Evolutionary conservation across 225 moss, liverwort and hornwort species (phyloP), one percentile per base, ranked within the genome.

Genomic region (Bryum argenteum): DNA sequence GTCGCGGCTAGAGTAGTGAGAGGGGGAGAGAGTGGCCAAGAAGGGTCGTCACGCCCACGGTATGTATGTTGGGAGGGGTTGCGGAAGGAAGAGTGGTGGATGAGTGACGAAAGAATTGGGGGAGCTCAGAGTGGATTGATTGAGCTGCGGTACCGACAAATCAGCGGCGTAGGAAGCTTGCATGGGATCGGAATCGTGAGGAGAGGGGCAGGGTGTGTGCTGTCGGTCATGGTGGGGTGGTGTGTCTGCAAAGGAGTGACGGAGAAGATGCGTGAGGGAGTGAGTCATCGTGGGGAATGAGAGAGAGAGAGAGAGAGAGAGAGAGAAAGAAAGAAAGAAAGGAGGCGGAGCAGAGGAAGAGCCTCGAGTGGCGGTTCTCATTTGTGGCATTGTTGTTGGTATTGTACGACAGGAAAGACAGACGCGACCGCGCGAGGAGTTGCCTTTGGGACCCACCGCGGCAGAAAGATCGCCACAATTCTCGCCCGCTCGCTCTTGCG

Each of bases 381-480:
- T 71, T 44, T 78, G 79, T 79, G 71, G 74, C 69, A 47, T 72
- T 73, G 65, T 51, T 75, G 66, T 64, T 48, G 48, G 15, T 48
- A 17, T 48, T 15, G 83, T 80, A 84, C 83, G 74, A 84, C 83
- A 84, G 83, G 83, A 77, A 74, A 69, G 80, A 50, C 80, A 11
- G 76, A 77, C 62, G 69, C 54, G 56, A 66, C 47, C 74, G 60
- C 70, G 77, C 60, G 73, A 63, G 69, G 41, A 43, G 50, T 48
- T 48, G 20, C 64, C 70, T 43, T 83, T 80, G 76, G 83, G 83
- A 64, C 83, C 83, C 83, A 84, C 83, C 77, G 38, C 41, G 8
- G 57, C 80, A 64, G 83, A 84, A 84, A 84, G 83, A 80, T 80
- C 83, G 83, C 83, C 83, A 74, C 83, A 84, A 84, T 84, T 77